A percentile compares a stretch with the other conserved stretches of the same genome.
Conservation (phyloP, 306 rosid genomes). For the Oxytropis ochrocephala region DNA sequence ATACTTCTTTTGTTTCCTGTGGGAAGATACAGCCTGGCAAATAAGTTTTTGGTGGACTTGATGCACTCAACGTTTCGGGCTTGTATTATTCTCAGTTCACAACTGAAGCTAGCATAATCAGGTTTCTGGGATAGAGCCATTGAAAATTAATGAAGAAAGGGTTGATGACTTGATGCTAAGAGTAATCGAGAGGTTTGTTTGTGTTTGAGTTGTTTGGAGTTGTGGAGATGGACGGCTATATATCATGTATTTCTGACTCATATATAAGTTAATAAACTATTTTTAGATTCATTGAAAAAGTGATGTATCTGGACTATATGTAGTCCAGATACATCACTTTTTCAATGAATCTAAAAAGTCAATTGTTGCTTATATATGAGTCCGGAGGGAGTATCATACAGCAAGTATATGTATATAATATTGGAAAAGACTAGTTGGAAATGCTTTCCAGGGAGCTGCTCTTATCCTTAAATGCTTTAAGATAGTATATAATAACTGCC, state of each 20-base stretch:
- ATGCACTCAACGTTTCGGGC: slow-evolving; percentile 24
- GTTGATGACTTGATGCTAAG: background rate
- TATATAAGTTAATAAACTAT: too few species aligned
- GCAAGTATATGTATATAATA: background rate
- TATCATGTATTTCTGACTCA: too few species aligned
- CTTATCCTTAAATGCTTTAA: slow-evolving; percentile 4
- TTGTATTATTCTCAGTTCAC: slow-evolving; percentile 52
- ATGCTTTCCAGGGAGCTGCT: slow-evolving; percentile 18
- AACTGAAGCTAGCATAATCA: slow-evolving; percentile 34
- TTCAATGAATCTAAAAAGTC: too few species aligned
- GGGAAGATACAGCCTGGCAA: slow-evolving; percentile 53
- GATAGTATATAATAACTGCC: background rate
- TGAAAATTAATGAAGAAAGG: background rate
- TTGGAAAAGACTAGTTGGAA: background rate
- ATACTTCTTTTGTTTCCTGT: slow-evolving; percentile 39
- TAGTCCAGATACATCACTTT: too few species aligned
- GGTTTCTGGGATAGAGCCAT: slow-evolving; percentile 29
- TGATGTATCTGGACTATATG: too few species aligned
- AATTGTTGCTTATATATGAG: too few species aligned
- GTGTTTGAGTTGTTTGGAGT: slow-evolving; percentile 10
- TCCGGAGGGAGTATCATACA: too few species aligned
- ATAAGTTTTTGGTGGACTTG: slow-evolving; percentile 32
- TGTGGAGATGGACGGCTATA: background rate
- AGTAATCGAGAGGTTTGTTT: background rate
- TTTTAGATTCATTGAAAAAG: too few species aligned